Percentiles rank a stretch among this genome's conserved stretches.
Conservation (phyloP, 2,329 filamentous ascomycete species). For the Hirsutella minnesotensis region DNA sequence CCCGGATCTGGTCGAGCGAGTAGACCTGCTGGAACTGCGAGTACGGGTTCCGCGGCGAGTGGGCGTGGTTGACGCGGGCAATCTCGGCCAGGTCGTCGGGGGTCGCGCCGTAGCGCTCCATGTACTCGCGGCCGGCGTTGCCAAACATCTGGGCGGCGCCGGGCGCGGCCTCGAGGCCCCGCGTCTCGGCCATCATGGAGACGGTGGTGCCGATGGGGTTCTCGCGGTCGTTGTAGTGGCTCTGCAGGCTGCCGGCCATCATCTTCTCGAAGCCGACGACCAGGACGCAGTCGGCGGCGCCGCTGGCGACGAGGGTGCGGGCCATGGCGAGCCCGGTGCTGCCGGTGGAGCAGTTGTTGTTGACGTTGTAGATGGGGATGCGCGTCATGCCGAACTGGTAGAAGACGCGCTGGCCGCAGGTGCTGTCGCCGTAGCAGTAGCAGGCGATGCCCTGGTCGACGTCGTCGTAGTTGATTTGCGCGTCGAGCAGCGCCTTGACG, state of each 20-base stretch:
- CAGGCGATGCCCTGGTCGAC: constrained; percentile 93
- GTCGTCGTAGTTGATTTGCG: constrained; percentile 91
- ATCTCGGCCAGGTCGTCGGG: constrained; percentile 89
- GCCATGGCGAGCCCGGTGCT: constrained; percentile 81
- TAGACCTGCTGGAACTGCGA: constrained; percentile 96
- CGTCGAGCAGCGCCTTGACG: constrained; percentile 73
- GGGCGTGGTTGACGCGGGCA: constrained; percentile 81
- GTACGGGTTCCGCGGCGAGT: constrained; percentile 88
- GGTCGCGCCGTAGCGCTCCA: constrained; percentile 85
- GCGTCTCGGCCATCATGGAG: constrained; percentile 72
- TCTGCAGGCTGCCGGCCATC: constrained; percentile 79
- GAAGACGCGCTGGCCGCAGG: constrained; percentile 91
- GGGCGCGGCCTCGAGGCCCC: constrained; percentile 71
- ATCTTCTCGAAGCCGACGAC: constrained; percentile 98
- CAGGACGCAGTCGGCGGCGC: constrained; percentile 75
- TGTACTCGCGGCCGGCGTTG: constrained; percentile 88
- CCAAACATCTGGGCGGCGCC: constrained; percentile 90
- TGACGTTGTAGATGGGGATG: constrained; percentile 95
- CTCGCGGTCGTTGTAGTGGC: constrained; percentile 72
- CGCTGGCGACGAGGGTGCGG: constrained; percentile 65
- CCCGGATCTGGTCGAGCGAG: constrained; percentile 69
- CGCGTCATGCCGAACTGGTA: constrained; percentile 97
- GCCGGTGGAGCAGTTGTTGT: constrained; percentile 98
- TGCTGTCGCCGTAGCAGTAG: constrained; percentile 95
- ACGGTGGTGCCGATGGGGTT: constrained; percentile 64